Percentiles rank a stretch among this genome's conserved stretches.
These are phyloP conservation scores for Blumeria hordei DNA, from an alignment of 2,329 filamentous ascomycete species.

Conservation along the genomic window DNA sequence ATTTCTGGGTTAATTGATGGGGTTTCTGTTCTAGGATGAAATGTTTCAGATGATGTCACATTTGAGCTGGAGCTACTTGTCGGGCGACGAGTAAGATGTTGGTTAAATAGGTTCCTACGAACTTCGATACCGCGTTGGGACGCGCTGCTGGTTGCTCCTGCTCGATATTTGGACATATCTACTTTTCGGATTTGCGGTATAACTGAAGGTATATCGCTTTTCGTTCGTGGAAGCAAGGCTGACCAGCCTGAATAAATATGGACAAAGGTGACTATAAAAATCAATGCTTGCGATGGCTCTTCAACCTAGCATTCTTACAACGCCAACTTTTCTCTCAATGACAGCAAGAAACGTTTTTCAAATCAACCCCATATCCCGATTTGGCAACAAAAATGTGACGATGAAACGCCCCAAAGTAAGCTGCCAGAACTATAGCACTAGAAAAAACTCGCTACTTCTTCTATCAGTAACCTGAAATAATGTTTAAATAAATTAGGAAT, in stretches of 20 bases:
- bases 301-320: too few relatives aligned
- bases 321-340: too few relatives aligned
- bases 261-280: too few relatives aligned
- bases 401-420: too few relatives aligned
- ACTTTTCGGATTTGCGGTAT: too few relatives aligned
- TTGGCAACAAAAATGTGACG: too few relatives aligned
- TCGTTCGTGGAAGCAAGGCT: not conserved
- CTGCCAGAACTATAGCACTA: too few relatives aligned
- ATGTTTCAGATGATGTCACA: slow-evolving; percentile 19
- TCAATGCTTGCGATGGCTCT: too few relatives aligned
- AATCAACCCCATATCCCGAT: too few relatives aligned
- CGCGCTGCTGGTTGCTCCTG: not conserved
- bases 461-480: not conserved
- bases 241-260: not conserved
- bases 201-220: too few relatives aligned
- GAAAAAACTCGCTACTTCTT: too few relatives aligned
- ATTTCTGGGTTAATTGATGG: slow-evolving; percentile 25
- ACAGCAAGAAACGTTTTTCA: too few relatives aligned
- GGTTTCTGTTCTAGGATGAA: slow-evolving; percentile 24
- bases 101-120: slow-evolving; percentile 34
- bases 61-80: slow-evolving; percentile 17
- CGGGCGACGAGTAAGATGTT: slow-evolving; percentile 31
- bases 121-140: slow-evolving; percentile 11
- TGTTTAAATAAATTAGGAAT: slow-evolving; percentile 32
- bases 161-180: slow-evolving; percentile 6